Base-by-base conservation (phyloP, 2,329 filamentous ascomycete genomes). In the Geosmithia putterillii region DNA sequence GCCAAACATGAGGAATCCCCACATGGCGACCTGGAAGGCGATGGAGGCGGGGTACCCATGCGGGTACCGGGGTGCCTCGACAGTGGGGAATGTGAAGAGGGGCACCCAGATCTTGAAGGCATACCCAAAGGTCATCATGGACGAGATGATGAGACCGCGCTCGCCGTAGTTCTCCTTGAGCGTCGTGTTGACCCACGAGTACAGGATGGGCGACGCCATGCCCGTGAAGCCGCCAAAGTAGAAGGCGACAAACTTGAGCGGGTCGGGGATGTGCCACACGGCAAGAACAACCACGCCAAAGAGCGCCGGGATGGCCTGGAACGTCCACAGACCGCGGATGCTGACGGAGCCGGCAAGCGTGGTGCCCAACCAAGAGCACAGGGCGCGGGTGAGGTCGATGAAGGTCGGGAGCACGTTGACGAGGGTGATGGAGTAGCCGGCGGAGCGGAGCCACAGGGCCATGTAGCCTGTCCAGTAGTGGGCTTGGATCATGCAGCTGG, bases 71-170 rank as follows among this genome's bases (percentile, higher is more conserved):
- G 54, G 54, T 1, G 54, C 54, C 36, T 57, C 46, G 3, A 56
- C 52, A 4, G 53, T 52, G 5, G 54, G 54, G 37, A 53, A 56
- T 0, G 54, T 57, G 45, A 57, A 57, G 1, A 57, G 48, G 3
- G 54, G 53, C 10, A 57, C 45, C 54, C 54, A 57, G 17, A 57
- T 57, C 45, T 54, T 51, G 32, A 47, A 54, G 38, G 49, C 51
- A 46, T 50, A 57, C n/a, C 60, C 59, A 17, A 63, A 44, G 0
- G 60, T 63, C 54, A 55, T 60, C 60, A 55, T 62, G 21, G 43
- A 60, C 38, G 52, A 56, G 21, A 59, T 57, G 40, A 58, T 53
- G 14, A 59, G 47, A 0, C 56, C 56, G 9, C 57, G 50, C 44
- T 60, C 57, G 15, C 56, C 57, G 19, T 58, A 55, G 40, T 58